phyloP scores from a whole-genome alignment of 148 eudicot species.

The Silene uniflora region DNA sequence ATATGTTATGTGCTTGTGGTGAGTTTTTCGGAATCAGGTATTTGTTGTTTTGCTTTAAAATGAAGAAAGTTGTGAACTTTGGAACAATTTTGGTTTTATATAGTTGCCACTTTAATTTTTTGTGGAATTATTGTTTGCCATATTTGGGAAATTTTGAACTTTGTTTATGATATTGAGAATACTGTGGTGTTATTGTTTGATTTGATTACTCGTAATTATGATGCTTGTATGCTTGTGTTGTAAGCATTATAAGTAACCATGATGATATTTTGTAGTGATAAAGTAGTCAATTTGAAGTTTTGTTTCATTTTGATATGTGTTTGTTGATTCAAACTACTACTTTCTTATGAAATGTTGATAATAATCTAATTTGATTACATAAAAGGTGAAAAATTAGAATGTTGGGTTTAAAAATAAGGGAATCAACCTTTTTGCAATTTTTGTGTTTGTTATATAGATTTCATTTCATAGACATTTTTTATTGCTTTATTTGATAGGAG shows the following conservation, averaged over 20 bases:
- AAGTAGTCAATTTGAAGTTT: neutral
- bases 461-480: neutral
- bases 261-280: neutral
- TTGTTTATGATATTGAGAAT: too few species aligned
- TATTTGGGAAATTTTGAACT: too few species aligned
- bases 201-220: too few species aligned
- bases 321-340: neutral
- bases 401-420: neutral
- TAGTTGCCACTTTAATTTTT: too few species aligned
- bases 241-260: neutral
- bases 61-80: too few species aligned
- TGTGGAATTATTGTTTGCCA: too few species aligned
- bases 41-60: too few species aligned
- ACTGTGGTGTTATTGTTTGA: too few species aligned
- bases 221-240: slow-evolving; percentile 11
- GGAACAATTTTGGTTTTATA: too few species aligned
- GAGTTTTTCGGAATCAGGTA: too few species aligned
- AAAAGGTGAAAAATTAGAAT: neutral
- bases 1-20: too few species aligned
- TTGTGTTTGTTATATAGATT: neutral
- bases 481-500: too few species aligned
- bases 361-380: neutral
- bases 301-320: neutral
- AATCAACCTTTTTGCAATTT: neutral
- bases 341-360: neutral